Conservation (phyloP, 2,329 filamentous ascomycete species). For the Aspergillus quadrilineatus region DNA sequence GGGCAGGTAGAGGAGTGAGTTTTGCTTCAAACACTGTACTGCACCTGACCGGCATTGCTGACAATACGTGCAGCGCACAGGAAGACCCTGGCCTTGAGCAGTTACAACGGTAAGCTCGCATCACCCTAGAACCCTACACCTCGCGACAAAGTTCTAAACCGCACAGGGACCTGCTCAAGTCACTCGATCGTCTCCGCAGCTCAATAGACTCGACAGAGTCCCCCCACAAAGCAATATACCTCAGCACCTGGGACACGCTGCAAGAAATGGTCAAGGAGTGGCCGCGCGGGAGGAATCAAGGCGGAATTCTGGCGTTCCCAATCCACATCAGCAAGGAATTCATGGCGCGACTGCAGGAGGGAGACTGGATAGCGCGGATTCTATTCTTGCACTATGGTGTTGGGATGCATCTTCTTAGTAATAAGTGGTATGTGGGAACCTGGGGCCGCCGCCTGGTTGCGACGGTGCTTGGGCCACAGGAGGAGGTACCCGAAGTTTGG, state of each 20-base stretch:
- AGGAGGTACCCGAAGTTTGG: conserved; percentile 30
- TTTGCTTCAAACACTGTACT: neutral
- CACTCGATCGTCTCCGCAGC: conserved; percentile 20
- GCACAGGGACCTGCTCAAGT: conserved; percentile 26
- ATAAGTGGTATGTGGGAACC: conserved; percentile 36
- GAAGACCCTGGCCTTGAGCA: conserved; percentile 14
- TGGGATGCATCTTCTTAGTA: conserved; percentile 31
- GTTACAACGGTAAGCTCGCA: conserved; percentile 16
- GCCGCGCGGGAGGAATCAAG: conserved; percentile 29
- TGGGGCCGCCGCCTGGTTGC: conserved; percentile 32
- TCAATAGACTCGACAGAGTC: conserved; percentile 19
- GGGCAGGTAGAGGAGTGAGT: conserved; percentile 13
- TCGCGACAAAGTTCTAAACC: conserved; percentile 8
- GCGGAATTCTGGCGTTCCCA: conserved; percentile 33
- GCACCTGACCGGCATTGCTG: neutral
- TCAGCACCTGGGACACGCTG: conserved; percentile 27
- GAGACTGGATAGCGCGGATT: conserved; percentile 33
- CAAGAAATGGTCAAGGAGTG: conserved; percentile 29
- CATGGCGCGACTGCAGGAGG: conserved; percentile 25
- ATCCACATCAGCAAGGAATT: conserved; percentile 30
- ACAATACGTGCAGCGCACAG: neutral
- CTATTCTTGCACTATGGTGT: conserved; percentile 33
- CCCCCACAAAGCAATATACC: conserved; percentile 21
- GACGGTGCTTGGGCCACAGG: conserved; percentile 27
- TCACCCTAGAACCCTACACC: neutral